Conservation (phyloP, 78 protist species). For the Mantamonas sphyraenae region DNA sequence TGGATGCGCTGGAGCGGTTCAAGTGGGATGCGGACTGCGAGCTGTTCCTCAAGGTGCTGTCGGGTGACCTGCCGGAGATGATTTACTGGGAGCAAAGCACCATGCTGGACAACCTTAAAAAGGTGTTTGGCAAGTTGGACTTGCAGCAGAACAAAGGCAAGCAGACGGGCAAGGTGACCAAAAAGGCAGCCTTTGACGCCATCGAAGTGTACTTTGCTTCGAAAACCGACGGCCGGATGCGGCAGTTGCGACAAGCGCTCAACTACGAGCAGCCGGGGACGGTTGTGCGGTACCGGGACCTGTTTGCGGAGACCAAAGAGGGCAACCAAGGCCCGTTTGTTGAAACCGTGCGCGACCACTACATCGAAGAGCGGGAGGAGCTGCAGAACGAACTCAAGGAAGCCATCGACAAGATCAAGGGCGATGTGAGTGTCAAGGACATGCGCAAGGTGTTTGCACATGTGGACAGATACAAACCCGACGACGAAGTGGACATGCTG, state of each 20-base stretch:
- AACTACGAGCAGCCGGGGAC: background rate
- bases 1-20: background rate
- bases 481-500: no score
- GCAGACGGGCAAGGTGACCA: slow-evolving; percentile 1
- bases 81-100: slow-evolving; percentile 4
- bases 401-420: no score
- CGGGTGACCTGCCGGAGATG: slow-evolving; percentile 1
- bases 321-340: slow-evolving; percentile 15
- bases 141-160: background rate
- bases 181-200: background rate
- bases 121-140: background rate
- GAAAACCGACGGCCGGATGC: background rate
- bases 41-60: background rate
- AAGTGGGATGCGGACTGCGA: slow-evolving; percentile 6
- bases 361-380: no score
- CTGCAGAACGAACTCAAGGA: no score
- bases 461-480: no score
- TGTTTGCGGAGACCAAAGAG: slow-evolving; percentile 3
- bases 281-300: background rate
- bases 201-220: slow-evolving; percentile 1
- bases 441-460: no score
- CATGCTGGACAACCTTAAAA: slow-evolving; percentile 6
- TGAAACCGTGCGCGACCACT: slow-evolving; percentile 1
- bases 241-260: background rate
- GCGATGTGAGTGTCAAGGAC: no score